These are phyloP conservation scores for Chiua sp. DNA, from an alignment of 1,284 basidiomycete genomes.

Conservation along the genomic window DNA sequence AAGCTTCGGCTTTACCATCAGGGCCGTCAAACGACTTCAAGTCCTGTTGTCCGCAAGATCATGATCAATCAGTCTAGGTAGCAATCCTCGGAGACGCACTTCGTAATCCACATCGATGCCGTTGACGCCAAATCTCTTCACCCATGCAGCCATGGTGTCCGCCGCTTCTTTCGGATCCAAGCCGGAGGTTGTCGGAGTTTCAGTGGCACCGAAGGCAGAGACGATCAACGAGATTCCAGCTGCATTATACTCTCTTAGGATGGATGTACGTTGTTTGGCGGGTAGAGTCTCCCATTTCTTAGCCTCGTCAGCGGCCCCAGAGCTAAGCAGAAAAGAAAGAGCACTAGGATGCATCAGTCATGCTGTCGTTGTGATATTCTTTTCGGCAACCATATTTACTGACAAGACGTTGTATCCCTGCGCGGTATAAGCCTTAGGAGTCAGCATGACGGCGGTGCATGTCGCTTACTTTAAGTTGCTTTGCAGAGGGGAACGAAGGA, in stretches of 20 bases:
- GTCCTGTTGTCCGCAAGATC: constrained; percentile 40
- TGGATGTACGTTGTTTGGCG: constrained; percentile 44
- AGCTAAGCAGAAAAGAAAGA: constrained; percentile 53
- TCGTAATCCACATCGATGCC: constrained; percentile 67
- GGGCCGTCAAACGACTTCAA: constrained; percentile 49
- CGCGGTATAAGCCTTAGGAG: neutral
- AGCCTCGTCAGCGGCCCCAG: constrained; percentile 57
- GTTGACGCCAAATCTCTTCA: constrained; percentile 53
- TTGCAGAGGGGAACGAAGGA: constrained; percentile 45
- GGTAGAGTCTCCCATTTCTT: constrained; percentile 47
- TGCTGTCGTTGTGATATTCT: neutral
- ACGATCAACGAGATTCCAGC: constrained; percentile 65
- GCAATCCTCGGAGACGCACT: constrained; percentile 24
- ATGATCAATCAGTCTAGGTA: neutral
- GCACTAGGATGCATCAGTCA: constrained; percentile 36
- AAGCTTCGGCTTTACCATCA: constrained; percentile 44
- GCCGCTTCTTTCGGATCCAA: constrained; percentile 47
- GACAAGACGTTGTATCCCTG: constrained; percentile 50
- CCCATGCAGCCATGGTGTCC: constrained; percentile 54
- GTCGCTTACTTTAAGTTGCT: constrained; percentile 44
- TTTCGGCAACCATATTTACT: neutral
- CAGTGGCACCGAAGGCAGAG: constrained; percentile 55
- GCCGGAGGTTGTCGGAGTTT: constrained; percentile 49
- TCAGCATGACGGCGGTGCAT: neutral
- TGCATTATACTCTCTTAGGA: constrained; percentile 54